phyloP scores from a whole-genome alignment of 495 filamentous ascomycete species.

The Talaromyces ruber region DNA sequence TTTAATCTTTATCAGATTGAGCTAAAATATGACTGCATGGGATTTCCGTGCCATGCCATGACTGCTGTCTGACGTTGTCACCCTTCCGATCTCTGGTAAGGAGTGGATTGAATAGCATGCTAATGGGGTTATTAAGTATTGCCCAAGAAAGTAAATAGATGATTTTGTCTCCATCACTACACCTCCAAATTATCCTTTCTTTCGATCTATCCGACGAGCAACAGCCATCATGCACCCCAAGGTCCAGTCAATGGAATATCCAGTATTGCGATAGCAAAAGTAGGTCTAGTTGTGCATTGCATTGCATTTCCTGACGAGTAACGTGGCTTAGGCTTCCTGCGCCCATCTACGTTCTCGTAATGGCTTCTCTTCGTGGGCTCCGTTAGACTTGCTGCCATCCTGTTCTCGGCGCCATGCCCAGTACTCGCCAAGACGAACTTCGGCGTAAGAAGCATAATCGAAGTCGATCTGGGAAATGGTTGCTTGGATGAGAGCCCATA shows the following conservation, averaged over 20 bases:
- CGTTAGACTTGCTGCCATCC: conserved; percentile 48
- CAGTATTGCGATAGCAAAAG: background rate
- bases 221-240: background rate
- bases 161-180: background rate
- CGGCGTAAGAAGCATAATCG: conserved; percentile 89
- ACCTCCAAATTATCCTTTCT: background rate
- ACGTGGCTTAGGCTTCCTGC: conserved; percentile 22
- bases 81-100: background rate
- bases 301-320: background rate
- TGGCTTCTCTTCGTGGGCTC: conserved; percentile 50
- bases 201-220: background rate
- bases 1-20: background rate
- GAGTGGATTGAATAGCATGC: background rate
- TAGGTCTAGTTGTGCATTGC: background rate
- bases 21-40: background rate
- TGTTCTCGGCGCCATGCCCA: conserved; percentile 82
- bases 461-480: conserved; percentile 95
- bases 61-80: background rate
- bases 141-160: background rate
- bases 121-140: background rate
- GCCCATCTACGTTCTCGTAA: conserved; percentile 82
- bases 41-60: background rate
- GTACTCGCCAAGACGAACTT: conserved; percentile 83
- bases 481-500: conserved; percentile 95
- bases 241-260: background rate